Base-by-base conservation (phyloP, 371 early-diverging fungal species). In the Nematocida parisii region DNA sequence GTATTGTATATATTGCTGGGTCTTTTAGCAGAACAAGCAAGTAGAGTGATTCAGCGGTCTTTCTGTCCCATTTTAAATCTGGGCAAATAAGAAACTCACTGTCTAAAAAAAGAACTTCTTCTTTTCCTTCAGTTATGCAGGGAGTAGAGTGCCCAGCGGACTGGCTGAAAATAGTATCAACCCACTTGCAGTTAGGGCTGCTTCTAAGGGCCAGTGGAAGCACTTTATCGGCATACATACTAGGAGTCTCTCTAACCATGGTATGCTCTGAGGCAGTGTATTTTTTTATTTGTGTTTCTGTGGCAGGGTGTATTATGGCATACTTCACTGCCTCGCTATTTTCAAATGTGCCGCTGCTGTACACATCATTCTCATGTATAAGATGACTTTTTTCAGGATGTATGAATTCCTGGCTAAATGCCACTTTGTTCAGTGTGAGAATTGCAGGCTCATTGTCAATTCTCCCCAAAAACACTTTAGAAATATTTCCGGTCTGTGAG, bases 51-150 rank as follows among this genome's bases (percentile, higher is more conserved):
- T 82, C 83, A 39, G 61, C 33, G 0, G 46, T 33, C 1, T 40
- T 52, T 52, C 58, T 22, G 58, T 83, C 82, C 87, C 87, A 86
- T 66, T 86, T 85, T 44, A 83, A 71, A 58, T 86, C 85, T 15
- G 77, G 73, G 50, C 81, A 72, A 4, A 86, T 66, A 39, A 85
- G 42, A 61, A 83, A 81, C 27, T 85, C 72, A 9, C 55, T 47
- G 57, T 83, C 81, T 6, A 75, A 44, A 61, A 81, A 84, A 56
- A 82, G 82, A 5, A 82, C 73, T 66, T 82, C 15, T 54, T 85
- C 86, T 9, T 70, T 70, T 9, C n/a, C 18, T 13, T 15, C 20
- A 9, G 80, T 77, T 7, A 33, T 44, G 18, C 24, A 60, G 40
- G 75, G 75, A 22, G 7, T 33, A 5, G 15, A 5, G 24, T 11